Evolutionary conservation across 371 early-diverging fungal species (phyloP).

Genomic region (Syncephalastrum sp.): DNA sequence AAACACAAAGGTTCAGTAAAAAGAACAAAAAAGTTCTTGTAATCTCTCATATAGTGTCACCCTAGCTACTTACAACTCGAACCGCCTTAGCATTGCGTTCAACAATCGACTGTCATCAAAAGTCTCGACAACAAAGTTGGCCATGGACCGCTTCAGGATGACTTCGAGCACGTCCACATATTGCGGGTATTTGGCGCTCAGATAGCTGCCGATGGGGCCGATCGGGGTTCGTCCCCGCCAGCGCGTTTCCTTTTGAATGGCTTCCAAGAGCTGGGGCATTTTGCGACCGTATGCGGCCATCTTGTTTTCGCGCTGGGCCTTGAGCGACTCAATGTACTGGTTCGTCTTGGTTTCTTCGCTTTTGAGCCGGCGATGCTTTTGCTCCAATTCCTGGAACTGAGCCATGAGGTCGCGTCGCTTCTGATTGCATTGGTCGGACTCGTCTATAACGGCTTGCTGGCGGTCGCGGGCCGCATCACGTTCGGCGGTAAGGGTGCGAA

Average conservation of each 20-base stretch:
- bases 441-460: conserved; percentile 14
- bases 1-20: neutral
- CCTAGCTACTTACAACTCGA: conserved; percentile 38
- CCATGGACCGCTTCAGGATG: conserved; percentile 64
- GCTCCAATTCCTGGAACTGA: conserved; percentile 30
- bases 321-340: conserved; percentile 20
- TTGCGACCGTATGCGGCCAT: conserved; percentile 71
- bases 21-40: neutral
- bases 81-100: conserved; percentile 46
- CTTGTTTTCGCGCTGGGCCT: conserved; percentile 58
- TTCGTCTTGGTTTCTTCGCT: conserved; percentile 5
- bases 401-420: conserved; percentile 30
- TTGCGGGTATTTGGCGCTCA: conserved; percentile 63
- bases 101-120: conserved; percentile 66
- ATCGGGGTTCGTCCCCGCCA: conserved; percentile 63
- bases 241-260: conserved; percentile 61
- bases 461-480: conserved; percentile 15
- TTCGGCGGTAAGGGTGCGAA: too few species aligned
- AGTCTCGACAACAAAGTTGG: conserved; percentile 75
- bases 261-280: conserved; percentile 67
- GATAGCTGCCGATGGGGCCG: conserved; percentile 82
- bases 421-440: conserved; percentile 20
- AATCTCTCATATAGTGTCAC: neutral
- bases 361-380: neutral
- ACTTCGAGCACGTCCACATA: conserved; percentile 74